Conservation (phyloP, 345 rosid species). For the Draba incana region DNA sequence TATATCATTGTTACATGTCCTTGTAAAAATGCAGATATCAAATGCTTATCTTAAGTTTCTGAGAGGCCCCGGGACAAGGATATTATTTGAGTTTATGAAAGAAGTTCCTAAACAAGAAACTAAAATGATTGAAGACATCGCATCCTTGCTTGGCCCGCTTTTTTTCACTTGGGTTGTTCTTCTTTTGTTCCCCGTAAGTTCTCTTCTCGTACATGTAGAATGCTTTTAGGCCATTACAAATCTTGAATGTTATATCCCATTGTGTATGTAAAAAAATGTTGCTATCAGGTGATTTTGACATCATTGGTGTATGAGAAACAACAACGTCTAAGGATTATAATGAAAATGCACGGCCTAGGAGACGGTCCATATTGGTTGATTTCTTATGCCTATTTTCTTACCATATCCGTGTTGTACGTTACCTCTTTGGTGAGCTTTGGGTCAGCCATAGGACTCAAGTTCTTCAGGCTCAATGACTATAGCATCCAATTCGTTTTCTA, state of each 20-base stretch:
- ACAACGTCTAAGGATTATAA: constrained; percentile 82
- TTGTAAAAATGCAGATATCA: constrained; percentile 41
- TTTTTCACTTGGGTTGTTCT: no score
- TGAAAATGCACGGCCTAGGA: constrained; percentile 55
- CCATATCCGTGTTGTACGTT: constrained; percentile 66
- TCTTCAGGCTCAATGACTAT: constrained; percentile 71
- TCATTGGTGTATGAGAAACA: constrained; percentile 81
- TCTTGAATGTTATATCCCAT: no score
- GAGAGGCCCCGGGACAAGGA: constrained; percentile 39
- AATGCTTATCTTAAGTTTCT: constrained; percentile 44
- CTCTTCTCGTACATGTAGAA: no score
- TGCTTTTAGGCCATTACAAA: no score
- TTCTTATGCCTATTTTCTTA: constrained; percentile 75
- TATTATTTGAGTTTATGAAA: constrained; percentile 45
- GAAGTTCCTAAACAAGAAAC: no score
- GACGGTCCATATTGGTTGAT: constrained; percentile 10
- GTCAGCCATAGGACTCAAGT: constrained; percentile 78
- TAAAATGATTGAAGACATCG: no score
- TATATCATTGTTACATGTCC: constrained; percentile 49
- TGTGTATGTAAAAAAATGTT: no score
- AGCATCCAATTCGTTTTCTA: constrained; percentile 74
- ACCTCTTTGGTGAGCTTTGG: constrained; percentile 74
- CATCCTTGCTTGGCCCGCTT: no score
- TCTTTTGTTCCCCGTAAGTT: no score
- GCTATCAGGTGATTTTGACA: no score